Percentiles rank a stretch among this genome's conserved stretches.
These are phyloP conservation scores for Lactarius indigo DNA, from an alignment of 768 basidiomycete genomes.

Conservation along the genomic window DNA sequence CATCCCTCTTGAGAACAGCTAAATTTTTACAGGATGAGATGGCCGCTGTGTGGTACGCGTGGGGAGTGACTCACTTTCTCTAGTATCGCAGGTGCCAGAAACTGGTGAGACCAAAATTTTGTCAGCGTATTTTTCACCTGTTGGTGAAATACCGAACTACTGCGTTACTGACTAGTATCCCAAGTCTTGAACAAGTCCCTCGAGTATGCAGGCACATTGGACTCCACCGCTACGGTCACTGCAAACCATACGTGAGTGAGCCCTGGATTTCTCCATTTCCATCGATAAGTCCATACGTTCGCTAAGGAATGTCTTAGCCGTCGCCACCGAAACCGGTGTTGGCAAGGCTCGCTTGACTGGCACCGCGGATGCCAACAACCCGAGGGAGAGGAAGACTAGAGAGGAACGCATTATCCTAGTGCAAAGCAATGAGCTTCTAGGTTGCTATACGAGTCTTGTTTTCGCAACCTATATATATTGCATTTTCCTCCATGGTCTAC, in stretches of 20 bases:
- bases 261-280: neutral
- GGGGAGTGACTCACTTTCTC: slow-evolving; percentile 42
- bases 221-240: slow-evolving; percentile 41
- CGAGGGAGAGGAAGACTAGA: neutral
- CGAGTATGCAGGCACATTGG: slow-evolving; percentile 41
- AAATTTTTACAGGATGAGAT: neutral
- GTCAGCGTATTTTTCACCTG: neutral
- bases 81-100: slow-evolving; percentile 49
- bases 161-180: slow-evolving; percentile 41
- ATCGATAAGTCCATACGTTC: slow-evolving; percentile 21
- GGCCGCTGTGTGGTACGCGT: neutral
- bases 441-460: neutral
- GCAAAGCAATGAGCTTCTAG: neutral
- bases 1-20: slow-evolving; percentile 34
- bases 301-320: slow-evolving; percentile 27
- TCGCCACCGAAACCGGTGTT: slow-evolving; percentile 24
- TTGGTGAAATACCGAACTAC: neutral
- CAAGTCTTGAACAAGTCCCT: slow-evolving; percentile 45
- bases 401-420: neutral
- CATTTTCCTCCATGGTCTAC: neutral
- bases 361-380: neutral
- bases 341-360: slow-evolving; percentile 25
- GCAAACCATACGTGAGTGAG: neutral
- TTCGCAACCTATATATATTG: neutral
- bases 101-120: slow-evolving; percentile 32